A percentile compares a stretch with the other conserved stretches of the same genome.
These are phyloP conservation scores for Auricularia auricula-judae DNA, from an alignment of 768 basidiomycete species.

Conservation along the genomic window DNA sequence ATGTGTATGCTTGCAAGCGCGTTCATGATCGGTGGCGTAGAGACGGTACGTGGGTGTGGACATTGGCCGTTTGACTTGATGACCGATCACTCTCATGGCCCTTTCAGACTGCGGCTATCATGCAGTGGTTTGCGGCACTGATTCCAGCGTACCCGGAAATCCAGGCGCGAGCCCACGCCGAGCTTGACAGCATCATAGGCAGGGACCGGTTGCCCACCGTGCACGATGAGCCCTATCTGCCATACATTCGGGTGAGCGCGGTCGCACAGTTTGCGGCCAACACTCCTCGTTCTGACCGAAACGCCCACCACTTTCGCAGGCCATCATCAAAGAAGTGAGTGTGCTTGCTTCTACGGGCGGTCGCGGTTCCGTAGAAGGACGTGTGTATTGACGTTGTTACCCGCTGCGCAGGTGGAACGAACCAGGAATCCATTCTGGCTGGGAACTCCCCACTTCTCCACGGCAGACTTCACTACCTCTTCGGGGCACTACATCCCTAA, in stretches of 20 bases:
- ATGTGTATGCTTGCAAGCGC: slow-evolving; percentile 29
- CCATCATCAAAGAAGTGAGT: slow-evolving; percentile 1
- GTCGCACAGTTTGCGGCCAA: background rate
- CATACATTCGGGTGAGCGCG: slow-evolving; percentile 10
- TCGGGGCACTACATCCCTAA: slow-evolving; percentile 4
- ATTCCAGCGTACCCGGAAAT: slow-evolving; percentile 7
- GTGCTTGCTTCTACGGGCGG: background rate
- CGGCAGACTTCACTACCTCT: background rate
- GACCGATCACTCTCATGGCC: background rate
- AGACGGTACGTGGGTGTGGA: slow-evolving; percentile 23
- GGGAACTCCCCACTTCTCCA: slow-evolving; percentile 6
- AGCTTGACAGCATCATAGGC: slow-evolving; percentile 8
- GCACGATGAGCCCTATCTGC: slow-evolving; percentile 16
- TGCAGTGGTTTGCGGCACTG: slow-evolving; percentile 20
- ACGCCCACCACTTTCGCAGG: background rate
- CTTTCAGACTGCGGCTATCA: slow-evolving; percentile 20
- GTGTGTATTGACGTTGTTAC: background rate
- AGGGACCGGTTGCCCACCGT: slow-evolving; percentile 5
- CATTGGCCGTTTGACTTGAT: background rate
- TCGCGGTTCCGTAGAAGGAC: background rate
- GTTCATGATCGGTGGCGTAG: slow-evolving; percentile 36
- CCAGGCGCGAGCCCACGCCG: slow-evolving; percentile 7
- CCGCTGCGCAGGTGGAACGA: slow-evolving; percentile 12
- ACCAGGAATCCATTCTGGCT: slow-evolving; percentile 19
- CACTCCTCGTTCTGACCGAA: background rate